These are phyloP conservation scores for Chlorokybus atmophyticus DNA, from an alignment of 139 green algal species.

Conservation along the genomic window DNA sequence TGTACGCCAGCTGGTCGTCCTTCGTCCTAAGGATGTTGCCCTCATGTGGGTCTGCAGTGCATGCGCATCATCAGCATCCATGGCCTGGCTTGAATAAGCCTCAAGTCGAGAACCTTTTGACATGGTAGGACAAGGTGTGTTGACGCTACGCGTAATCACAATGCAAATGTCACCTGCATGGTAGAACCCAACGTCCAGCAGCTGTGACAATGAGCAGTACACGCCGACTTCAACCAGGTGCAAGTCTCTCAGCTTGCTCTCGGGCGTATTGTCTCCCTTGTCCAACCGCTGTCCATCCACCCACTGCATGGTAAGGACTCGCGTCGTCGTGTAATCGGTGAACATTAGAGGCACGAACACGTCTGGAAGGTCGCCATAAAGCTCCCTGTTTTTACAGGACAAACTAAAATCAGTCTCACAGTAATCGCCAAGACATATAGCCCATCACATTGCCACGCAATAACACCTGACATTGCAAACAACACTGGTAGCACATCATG, in stretches of 20 bases:
- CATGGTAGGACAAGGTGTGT: too few relatives aligned
- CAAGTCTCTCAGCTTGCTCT: too few relatives aligned
- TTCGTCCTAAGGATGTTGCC: slow-evolving; percentile 28
- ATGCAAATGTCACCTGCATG: too few relatives aligned
- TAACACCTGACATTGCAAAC: background rate
- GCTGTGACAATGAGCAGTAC: slow-evolving; percentile 32
- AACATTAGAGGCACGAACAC: slow-evolving; percentile 14
- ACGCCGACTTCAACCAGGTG: slow-evolving; percentile 27
- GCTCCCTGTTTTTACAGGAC: background rate
- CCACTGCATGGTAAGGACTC: slow-evolving; percentile 79
- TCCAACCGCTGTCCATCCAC: slow-evolving; percentile 78
- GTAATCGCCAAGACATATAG: background rate
- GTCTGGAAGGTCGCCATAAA: too few relatives aligned
- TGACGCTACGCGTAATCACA: too few relatives aligned
- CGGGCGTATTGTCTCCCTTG: slow-evolving; percentile 41
- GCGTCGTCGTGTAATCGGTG: slow-evolving; percentile 19
- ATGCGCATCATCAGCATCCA: too few relatives aligned
- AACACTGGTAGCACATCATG: background rate
- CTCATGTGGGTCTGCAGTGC: slow-evolving; percentile 28
- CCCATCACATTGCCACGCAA: background rate
- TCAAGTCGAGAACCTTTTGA: too few relatives aligned
- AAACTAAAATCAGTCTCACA: background rate
- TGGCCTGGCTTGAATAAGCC: too few relatives aligned
- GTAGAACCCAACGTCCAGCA: slow-evolving; percentile 30
- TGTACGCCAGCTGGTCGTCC: slow-evolving; percentile 21